Percentiles rank a stretch among this genome's conserved stretches.
Evolutionary conservation across 352 stramenopile species (phyloP).

Genomic region (Phytophthora constricta): DNA sequence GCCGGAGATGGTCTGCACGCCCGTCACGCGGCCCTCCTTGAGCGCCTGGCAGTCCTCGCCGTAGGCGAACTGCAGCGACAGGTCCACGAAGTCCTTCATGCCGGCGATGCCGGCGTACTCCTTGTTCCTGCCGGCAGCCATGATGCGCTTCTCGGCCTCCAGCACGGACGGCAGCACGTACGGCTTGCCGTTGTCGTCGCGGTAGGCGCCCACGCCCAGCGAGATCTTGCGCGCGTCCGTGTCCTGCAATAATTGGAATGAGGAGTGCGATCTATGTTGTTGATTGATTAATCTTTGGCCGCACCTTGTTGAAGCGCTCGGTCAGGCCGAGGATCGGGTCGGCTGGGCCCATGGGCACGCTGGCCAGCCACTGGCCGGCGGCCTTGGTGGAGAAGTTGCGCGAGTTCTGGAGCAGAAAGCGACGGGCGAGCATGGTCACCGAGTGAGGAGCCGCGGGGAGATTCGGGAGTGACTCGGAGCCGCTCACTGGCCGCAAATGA

Average conservation of each 20-base stretch:
- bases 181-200: slow-evolving; percentile 94
- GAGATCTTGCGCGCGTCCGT: slow-evolving; percentile 95
- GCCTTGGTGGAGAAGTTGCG: slow-evolving; percentile 57
- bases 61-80: slow-evolving; percentile 97
- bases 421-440: slow-evolving; percentile 41
- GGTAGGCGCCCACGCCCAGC: slow-evolving; percentile 99
- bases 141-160: slow-evolving; percentile 96
- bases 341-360: slow-evolving; percentile 94
- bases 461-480: slow-evolving; percentile 35
- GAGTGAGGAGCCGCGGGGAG: slow-evolving; percentile 17
- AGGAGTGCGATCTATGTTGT: slow-evolving; percentile 14
- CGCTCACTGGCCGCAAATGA: background rate
- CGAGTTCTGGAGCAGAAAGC: slow-evolving; percentile 36
- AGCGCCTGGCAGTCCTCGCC: slow-evolving; percentile 94
- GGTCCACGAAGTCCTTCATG: slow-evolving; percentile 95
- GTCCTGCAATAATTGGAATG: slow-evolving; percentile 67
- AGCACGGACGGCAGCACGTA: slow-evolving; percentile 97
- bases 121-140: slow-evolving; percentile 94
- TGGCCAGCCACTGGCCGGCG: slow-evolving; percentile 68
- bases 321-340: slow-evolving; percentile 98
- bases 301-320: slow-evolving; percentile 90
- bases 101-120: slow-evolving; percentile 98
- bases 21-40: slow-evolving; percentile 92
- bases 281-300: slow-evolving; percentile 1
- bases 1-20: slow-evolving; percentile 98